These are phyloP conservation scores for Didymella pinodella DNA, from an alignment of 2,329 filamentous ascomycete species.

Conservation along the genomic window DNA sequence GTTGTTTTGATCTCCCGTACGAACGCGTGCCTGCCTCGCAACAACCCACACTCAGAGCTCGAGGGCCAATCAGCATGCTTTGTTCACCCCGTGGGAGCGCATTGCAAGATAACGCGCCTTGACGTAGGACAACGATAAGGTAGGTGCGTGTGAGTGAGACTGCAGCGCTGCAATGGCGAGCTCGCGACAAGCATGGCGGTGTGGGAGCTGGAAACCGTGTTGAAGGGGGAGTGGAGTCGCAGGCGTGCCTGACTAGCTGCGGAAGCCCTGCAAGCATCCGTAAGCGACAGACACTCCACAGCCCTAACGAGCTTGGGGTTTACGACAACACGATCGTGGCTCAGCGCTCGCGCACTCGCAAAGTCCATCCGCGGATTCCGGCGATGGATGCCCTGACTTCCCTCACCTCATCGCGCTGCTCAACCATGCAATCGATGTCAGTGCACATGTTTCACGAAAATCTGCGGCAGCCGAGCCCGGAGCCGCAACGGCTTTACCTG, in stretches of 20 bases:
- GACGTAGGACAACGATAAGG: slow-evolving; percentile 19
- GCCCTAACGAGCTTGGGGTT: not conserved
- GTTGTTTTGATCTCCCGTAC: slow-evolving; percentile 20
- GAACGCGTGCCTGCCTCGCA: slow-evolving; percentile 31
- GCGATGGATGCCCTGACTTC: not conserved
- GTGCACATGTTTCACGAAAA: slow-evolving; percentile 17
- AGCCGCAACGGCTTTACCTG: slow-evolving; percentile 18
- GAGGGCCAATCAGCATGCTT: slow-evolving; percentile 39
- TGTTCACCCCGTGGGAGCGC: slow-evolving; percentile 10
- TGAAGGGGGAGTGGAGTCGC: slow-evolving; percentile 19
- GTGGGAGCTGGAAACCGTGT: slow-evolving; percentile 17
- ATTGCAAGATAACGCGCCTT: slow-evolving; percentile 17
- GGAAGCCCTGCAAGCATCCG: slow-evolving; percentile 18
- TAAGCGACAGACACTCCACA: slow-evolving; percentile 19
- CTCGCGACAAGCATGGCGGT: slow-evolving; percentile 22
- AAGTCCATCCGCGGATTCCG: slow-evolving; percentile 6
- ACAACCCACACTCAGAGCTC: slow-evolving; percentile 26
- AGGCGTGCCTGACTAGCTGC: slow-evolving; percentile 16
- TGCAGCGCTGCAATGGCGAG: slow-evolving; percentile 20
- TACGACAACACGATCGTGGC: not conserved
- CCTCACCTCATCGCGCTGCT: not conserved
- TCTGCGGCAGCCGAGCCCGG: slow-evolving; percentile 9
- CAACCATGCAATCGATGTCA: slow-evolving; percentile 4
- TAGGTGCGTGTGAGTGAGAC: slow-evolving; percentile 19
- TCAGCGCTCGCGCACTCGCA: slow-evolving; percentile 8